Base-by-base conservation (phyloP, 2,329 filamentous ascomycete species). In the Epicoccum sorghinum region DNA sequence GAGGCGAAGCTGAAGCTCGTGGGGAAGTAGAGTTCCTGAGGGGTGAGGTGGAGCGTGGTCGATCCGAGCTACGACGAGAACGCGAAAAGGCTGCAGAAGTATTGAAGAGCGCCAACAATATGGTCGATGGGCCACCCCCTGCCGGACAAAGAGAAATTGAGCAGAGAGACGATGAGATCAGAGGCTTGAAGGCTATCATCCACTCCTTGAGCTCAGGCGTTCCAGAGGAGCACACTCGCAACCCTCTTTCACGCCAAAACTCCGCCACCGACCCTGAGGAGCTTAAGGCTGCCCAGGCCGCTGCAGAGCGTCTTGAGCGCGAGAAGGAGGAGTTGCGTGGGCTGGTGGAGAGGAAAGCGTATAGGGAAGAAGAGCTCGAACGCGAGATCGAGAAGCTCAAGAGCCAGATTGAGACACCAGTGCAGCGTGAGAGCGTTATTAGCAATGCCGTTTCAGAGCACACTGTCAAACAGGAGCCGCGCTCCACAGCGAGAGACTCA, bases 171-270 rank as follows among this genome's bases (percentile, higher is more conserved):
- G 95, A 99, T 66, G 95, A 99, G 78, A 98, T 99, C 68, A 86
- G 93, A 58, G 95, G 95, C 41, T 83, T 99, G 61, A 99, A 98
- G 76, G 93, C 95, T 38, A 98, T 99, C 70, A 98, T 99, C 57
- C 93, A 98, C 76, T 96, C 91, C 14, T 82, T 99, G 33, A 96
- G 92, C 73, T 84, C 91, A 57, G 91, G 91, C 62, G 64, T 57
- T 25, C 84, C 87, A 9, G 78, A 72, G 25, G 70, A 74, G 18
- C 69, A 69, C 32, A 59, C 58, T 4, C 68, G 67, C 36, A 71
- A 65, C 37, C 73, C 68, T 30, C 63, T 66, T 43, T 65, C 73
- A 37, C 70, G 67, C 41, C 62, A 61, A 53, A 64, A 57, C 8
- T 67, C 66, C 4, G 58, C 56, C 40, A 66, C 55, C 38, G 73